A percentile compares a stretch with the other conserved stretches of the same genome.
Conservation (phyloP, 257 asterid species). For the Lycium barbarum region DNA sequence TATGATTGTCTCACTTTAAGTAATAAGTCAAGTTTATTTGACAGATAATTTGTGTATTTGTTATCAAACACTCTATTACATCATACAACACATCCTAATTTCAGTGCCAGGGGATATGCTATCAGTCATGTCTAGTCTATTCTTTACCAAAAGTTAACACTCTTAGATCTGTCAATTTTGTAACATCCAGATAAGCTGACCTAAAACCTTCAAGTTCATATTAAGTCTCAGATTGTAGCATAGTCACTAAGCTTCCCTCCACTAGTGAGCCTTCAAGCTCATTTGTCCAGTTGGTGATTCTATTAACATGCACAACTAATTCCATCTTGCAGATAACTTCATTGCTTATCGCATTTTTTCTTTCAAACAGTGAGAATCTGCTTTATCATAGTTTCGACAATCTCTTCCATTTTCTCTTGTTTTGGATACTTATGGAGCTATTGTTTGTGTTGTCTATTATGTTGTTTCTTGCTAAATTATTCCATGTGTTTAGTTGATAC, state of each 20-base stretch:
- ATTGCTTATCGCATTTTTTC: not conserved
- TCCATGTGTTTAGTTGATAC: not conserved
- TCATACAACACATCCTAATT: not conserved
- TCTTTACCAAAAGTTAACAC: conserved; percentile 4
- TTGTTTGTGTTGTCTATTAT: not conserved
- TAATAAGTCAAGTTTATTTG: not conserved
- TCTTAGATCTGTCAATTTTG: not conserved
- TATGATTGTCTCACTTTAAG: not conserved
- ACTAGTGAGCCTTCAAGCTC: not conserved
- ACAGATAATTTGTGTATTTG: not conserved
- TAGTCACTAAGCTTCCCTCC: not conserved
- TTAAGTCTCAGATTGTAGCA: conserved; percentile 3
- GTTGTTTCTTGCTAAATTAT: not conserved
- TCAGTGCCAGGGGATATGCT: not conserved
- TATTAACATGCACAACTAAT: not conserved
- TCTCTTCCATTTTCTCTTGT: conserved; percentile 15
- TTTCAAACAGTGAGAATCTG: not conserved
- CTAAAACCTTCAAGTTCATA: conserved; percentile 14
- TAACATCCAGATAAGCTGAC: conserved; percentile 21
- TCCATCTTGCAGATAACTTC: not conserved
- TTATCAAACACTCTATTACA: not conserved
- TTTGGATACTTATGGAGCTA: not conserved
- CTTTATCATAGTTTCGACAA: not conserved
- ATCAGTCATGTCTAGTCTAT: not conserved
- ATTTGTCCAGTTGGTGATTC: conserved; percentile 20